phyloP scores from a whole-genome alignment of 331 rosid genomes.

The Rosa hybrid region DNA sequence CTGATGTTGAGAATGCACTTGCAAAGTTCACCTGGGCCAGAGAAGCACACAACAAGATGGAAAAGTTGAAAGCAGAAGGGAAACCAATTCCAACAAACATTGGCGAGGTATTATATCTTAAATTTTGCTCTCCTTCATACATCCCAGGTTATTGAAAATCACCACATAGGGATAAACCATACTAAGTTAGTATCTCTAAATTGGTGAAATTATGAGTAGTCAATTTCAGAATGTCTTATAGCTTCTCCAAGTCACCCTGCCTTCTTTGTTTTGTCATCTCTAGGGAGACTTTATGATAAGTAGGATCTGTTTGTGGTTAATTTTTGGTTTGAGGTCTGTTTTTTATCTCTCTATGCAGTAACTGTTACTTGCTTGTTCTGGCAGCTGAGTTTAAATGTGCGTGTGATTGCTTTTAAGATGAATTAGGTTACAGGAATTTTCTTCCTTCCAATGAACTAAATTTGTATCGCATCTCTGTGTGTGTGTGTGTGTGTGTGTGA shows the following conservation, averaged over 20 bases:
- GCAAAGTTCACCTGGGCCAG: conserved; percentile 89
- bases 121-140: background rate
- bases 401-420: background rate
- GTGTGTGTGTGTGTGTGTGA: background rate
- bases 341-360: background rate
- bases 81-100: conserved; percentile 78
- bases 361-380: background rate
- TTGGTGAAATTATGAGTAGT: conserved; percentile 8
- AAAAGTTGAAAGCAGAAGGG: conserved; percentile 74
- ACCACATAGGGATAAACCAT: background rate
- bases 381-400: background rate
- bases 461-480: background rate
- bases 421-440: background rate
- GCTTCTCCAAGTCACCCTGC: background rate
- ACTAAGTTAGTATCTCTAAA: background rate
- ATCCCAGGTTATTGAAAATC: background rate
- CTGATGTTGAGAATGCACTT: conserved; percentile 88
- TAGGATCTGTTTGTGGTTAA: background rate
- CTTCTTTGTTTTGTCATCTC: background rate
- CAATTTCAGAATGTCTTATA: conserved; percentile 5
- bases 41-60: conserved; percentile 78
- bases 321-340: background rate
- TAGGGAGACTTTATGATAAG: background rate
- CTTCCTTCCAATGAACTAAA: conserved; percentile 1
- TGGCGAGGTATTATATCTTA: conserved; percentile 52